phyloP scores from a whole-genome alignment of 2,329 filamentous ascomycete genomes.

The Fusarium nelsonii region DNA sequence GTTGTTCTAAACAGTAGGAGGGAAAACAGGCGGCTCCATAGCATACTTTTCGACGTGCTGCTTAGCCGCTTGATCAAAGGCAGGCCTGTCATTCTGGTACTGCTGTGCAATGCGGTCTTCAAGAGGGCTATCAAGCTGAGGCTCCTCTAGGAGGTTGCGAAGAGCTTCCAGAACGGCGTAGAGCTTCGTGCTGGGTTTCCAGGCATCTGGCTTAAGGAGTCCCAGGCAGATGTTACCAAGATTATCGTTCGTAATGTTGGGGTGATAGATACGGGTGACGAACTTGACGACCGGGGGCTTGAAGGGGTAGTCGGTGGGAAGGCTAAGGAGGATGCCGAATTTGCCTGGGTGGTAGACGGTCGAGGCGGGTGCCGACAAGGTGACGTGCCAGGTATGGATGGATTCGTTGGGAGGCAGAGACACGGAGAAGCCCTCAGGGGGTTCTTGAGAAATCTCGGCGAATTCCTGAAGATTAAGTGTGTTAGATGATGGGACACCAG shows the following conservation, averaged over 20 bases:
- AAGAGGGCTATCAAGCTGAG: slow-evolving; percentile 89
- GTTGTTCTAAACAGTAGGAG: slow-evolving; percentile 38
- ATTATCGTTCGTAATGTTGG: slow-evolving; percentile 90
- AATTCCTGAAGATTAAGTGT: slow-evolving; percentile 60
- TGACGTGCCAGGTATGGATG: slow-evolving; percentile 66
- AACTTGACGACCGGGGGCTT: slow-evolving; percentile 85
- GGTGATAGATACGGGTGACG: slow-evolving; percentile 93
- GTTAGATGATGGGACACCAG: slow-evolving; percentile 13
- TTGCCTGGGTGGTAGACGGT: slow-evolving; percentile 72
- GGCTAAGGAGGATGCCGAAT: slow-evolving; percentile 78
- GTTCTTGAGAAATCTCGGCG: slow-evolving; percentile 61
- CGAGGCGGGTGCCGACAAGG: slow-evolving; percentile 58
- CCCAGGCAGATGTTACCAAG: slow-evolving; percentile 87
- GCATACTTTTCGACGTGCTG: slow-evolving; percentile 83
- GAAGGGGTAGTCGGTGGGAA: slow-evolving; percentile 89
- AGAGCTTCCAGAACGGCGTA: slow-evolving; percentile 81
- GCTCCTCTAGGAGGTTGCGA: slow-evolving; percentile 79
- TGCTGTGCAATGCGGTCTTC: slow-evolving; percentile 89
- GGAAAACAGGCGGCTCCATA: slow-evolving; percentile 56
- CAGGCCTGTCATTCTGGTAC: slow-evolving; percentile 74
- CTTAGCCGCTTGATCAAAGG: slow-evolving; percentile 80
- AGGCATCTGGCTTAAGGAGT: slow-evolving; percentile 85
- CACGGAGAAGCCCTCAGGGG: slow-evolving; percentile 63
- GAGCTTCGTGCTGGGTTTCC: slow-evolving; percentile 90
- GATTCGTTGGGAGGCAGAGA: slow-evolving; percentile 60